These are phyloP conservation scores for Eucalyptus regnans DNA, from an alignment of 345 rosid genomes.

Conservation along the genomic window DNA sequence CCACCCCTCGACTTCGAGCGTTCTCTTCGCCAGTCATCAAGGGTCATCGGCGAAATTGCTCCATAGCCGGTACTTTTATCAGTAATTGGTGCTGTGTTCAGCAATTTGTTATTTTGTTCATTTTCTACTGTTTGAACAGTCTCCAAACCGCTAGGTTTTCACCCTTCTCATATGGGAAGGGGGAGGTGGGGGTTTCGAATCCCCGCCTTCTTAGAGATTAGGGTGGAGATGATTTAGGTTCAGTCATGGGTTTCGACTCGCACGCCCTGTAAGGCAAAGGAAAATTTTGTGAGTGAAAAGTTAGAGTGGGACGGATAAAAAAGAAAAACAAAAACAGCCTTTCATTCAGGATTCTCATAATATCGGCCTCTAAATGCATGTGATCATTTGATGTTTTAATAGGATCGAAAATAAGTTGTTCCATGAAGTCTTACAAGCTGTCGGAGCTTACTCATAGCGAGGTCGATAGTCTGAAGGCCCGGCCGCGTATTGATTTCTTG, in stretches of 20 bases:
- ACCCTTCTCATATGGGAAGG: no score
- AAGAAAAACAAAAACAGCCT: no score
- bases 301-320: neutral
- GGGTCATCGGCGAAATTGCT: neutral
- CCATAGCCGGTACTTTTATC: neutral
- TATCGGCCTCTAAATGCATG: neutral
- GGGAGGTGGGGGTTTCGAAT: no score
- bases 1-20: neutral
- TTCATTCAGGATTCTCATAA: neutral
- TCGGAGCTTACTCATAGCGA: conserved; percentile 45
- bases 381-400: neutral
- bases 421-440: conserved; percentile 77
- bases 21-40: neutral
- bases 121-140: neutral
- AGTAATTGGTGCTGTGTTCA: neutral
- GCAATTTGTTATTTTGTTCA: neutral
- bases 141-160: no score
- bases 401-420: conserved; percentile 24
- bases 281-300: no score
- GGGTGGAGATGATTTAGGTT: no score
- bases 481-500: conserved; percentile 82
- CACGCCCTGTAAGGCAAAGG: no score
- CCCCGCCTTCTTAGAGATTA: no score
- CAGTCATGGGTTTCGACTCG: no score
- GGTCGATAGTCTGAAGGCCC: conserved; percentile 55